Evolutionary conservation across 139 green algal genomes (phyloP).

Genomic region (Auxenochlorella pyrenoidosa): DNA sequence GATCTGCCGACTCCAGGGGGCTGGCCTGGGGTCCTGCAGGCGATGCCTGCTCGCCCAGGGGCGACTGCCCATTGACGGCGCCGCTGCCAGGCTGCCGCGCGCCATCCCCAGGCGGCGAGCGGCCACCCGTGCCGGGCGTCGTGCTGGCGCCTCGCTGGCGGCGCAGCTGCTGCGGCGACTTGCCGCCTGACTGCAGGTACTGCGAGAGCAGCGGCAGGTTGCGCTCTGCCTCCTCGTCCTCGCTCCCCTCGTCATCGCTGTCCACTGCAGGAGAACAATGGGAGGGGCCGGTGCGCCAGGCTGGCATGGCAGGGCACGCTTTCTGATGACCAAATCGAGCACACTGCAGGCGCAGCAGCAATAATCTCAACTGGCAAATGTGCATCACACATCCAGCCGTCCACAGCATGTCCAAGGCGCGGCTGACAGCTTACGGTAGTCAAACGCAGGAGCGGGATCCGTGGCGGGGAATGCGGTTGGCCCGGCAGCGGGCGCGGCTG

Average conservation of each 20-base stretch:
- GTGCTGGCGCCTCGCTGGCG: not conserved
- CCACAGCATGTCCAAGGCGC: not conserved
- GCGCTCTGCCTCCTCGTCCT: slow-evolving; percentile 38
- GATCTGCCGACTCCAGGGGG: slow-evolving; percentile 15
- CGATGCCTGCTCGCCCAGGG: not conserved
- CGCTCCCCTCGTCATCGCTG: slow-evolving; percentile 23
- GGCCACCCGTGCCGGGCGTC: not conserved
- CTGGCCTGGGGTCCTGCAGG: not conserved
- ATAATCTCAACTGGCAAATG: too few relatives aligned
- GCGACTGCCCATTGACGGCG: not conserved
- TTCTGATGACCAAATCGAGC: not conserved
- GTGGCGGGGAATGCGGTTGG: not conserved
- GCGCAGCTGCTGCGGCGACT: slow-evolving; percentile 16
- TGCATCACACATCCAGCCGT: too few relatives aligned
- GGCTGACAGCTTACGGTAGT: slow-evolving; percentile 1
- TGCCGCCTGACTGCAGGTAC: slow-evolving; percentile 26
- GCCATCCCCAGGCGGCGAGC: not conserved
- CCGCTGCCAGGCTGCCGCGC: not conserved
- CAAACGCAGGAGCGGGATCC: not conserved
- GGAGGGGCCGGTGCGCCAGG: not conserved
- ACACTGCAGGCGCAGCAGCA: not conserved
- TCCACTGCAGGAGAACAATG: slow-evolving; percentile 7
- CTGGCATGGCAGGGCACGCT: too few relatives aligned
- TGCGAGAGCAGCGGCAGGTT: slow-evolving; percentile 38
- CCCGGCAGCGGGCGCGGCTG: not conserved